These are phyloP conservation scores for Apiotrichum akiyoshidainum DNA, from an alignment of 1,284 basidiomycete genomes.

Conservation along the genomic window DNA sequence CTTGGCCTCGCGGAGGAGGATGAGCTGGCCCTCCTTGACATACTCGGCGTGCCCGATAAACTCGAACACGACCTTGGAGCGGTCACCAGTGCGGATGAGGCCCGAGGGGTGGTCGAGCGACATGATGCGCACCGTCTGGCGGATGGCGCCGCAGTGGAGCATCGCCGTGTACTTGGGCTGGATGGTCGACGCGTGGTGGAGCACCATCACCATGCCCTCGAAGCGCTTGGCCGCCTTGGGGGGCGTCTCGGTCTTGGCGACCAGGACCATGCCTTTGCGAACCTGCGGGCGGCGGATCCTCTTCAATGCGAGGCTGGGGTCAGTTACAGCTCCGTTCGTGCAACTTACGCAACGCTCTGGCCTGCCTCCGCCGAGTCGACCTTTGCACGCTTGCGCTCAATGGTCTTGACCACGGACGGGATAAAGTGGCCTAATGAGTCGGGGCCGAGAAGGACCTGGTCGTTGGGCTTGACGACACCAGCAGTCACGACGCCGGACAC, in stretches of 20 bases:
- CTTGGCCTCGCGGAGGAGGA: conserved; percentile 86
- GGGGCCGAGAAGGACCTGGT: conserved; percentile 81
- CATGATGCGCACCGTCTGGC: conserved; percentile 85
- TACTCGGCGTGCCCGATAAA: conserved; percentile 80
- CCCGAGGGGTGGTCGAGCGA: conserved; percentile 82
- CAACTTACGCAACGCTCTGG: conserved; percentile 73
- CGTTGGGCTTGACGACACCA: conserved; percentile 72
- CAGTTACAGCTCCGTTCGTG: background rate
- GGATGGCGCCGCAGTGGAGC: conserved; percentile 43
- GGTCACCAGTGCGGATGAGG: conserved; percentile 81
- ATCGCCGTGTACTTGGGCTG: conserved; percentile 80
- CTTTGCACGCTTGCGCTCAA: conserved; percentile 87
- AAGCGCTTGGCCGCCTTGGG: conserved; percentile 56
- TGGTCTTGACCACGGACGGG: conserved; percentile 77
- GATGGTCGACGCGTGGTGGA: conserved; percentile 84
- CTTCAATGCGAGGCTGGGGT: conserved; percentile 72
- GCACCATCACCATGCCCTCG: conserved; percentile 45
- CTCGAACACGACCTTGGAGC: conserved; percentile 83
- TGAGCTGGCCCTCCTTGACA: conserved; percentile 84
- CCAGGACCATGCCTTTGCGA: conserved; percentile 91
- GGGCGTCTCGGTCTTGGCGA: conserved; percentile 71
- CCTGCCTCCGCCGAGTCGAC: conserved; percentile 86
- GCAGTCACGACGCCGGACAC: conserved; percentile 86
- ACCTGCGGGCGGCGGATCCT: conserved; percentile 76
- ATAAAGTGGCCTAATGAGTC: conserved; percentile 89